Evolutionary conservation across 805 yeast genomes (phyloP), one percentile per base, ranked within the genome.

Genomic region (Spathaspora hagerdaliae): DNA sequence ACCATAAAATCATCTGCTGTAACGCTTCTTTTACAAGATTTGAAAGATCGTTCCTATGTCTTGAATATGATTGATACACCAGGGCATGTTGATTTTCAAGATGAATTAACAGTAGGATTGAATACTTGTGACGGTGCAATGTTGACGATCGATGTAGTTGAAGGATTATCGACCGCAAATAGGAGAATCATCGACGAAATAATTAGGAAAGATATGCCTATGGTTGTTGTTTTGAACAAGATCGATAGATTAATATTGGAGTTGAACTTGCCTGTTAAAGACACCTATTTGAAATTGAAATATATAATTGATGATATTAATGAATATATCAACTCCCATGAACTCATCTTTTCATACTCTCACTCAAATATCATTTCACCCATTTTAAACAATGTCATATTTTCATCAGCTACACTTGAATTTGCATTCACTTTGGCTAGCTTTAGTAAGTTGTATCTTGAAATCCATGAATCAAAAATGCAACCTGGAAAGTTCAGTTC

Each of bases 191-290:
- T 90, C 2, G 70, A 76, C 34, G 75, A 77, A 50, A 79, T 84
- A 0, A 53, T 85, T 4, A 58, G 63, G 33, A 69, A 73, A 12
- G 71, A 79, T 31, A 56, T 82, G 2, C 77, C 82, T 0, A 61
- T 92, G 13, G 65, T 74, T 4, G 62, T 91, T 15, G 78, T 87
- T 5, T 50, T 94, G 5, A 91, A 87, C 63, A 94, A 95, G 62
- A 53, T 95, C 7, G 99, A 94, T 60, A 66, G 97, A 48, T 67
- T 94, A n/a, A 74, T 92, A 0, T 57, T 91, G 37, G 99, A 94
- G 52, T 65, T 91, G 36, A 76, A 80, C 50, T 67, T 92, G 4
- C 87, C 96, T 0, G 88, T 89, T 2, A 53, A 64, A 2, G 96
- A 88, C 51, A 78, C 90, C 0, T 87, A 81, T 57, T 73, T 77